phyloP scores from a whole-genome alignment of 2,329 filamentous ascomycete species.

The Cephalotrichum gorgonifer region DNA sequence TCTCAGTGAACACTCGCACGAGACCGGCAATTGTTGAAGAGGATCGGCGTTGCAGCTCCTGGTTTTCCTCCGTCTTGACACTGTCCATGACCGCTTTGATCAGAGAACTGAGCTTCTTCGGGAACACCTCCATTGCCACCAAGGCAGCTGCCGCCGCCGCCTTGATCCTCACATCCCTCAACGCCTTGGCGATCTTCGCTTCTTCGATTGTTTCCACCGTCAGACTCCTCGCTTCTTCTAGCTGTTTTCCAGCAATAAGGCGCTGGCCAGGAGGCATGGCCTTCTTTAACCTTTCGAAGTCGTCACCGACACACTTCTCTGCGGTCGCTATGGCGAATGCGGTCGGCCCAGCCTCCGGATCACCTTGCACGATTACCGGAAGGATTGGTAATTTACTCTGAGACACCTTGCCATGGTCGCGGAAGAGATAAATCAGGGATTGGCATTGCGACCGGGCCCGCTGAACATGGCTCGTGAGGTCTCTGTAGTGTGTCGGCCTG shows the following conservation, averaged over 20 bases:
- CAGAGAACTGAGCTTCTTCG: constrained; percentile 84
- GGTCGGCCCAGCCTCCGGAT: constrained; percentile 79
- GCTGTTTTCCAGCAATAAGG: constrained; percentile 67
- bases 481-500: constrained; percentile 72
- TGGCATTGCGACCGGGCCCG: constrained; percentile 86
- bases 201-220: constrained; percentile 67
- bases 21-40: constrained; percentile 75
- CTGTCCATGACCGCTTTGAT: constrained; percentile 99
- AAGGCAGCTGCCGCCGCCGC: constrained; percentile 80
- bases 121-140: constrained; percentile 75
- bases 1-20: constrained; percentile 74
- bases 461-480: constrained; percentile 82
- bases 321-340: constrained; percentile 85
- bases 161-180: constrained; percentile 75
- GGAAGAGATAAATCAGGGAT: constrained; percentile 81
- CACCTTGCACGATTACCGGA: constrained; percentile 88
- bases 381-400: constrained; percentile 66
- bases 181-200: constrained; percentile 66
- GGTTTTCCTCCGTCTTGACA: constrained; percentile 87
- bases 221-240: constrained; percentile 66
- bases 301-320: constrained; percentile 74
- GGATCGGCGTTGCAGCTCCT: constrained; percentile 77
- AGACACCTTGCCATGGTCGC: constrained; percentile 77
- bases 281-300: constrained; percentile 84
- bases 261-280: constrained; percentile 80